Evolutionary conservation across 2,329 filamentous ascomycete species (phyloP), one percentile per base, ranked within the genome.

Genomic region (Nemania bipapillata): DNA sequence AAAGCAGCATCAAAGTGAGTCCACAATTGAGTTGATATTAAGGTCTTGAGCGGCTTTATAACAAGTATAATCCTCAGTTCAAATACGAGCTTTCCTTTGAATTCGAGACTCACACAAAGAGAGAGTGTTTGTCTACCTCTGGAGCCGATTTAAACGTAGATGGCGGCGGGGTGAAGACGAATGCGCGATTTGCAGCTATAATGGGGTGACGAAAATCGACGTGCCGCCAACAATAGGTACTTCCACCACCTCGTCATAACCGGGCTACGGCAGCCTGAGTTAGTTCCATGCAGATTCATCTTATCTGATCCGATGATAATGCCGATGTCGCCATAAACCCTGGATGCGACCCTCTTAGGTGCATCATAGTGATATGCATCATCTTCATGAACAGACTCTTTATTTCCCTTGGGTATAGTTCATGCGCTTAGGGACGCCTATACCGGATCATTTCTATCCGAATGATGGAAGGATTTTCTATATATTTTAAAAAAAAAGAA

Each of bases 301-400:
- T 86, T 84, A 86, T 86, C 83, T 80, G 83, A 86, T 86, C 83
- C 79, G 73, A 79, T 82, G 83, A 86, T 86, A 83, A 84, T 73
- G 75, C 82, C 82, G 81, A 83, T 80, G 79, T 82, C 80, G 82
- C 77, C 71, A 70, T 60, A 54, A 65, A 54, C 20, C 65, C 62
- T 63, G 58, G 68, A 70, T 71, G 26, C 47, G 47, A 69, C 71
- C 71, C 69, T 74, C 74, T 73, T 70, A 56, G 71, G 63, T 70
- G 70, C 64, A 70, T 56, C 65, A 55, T 61, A 52, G 45, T 66
- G 37, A 55, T 71, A 60, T 69, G 62, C 72, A 74, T 72, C 71
- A 62, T 70, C 66, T 53, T 58, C 30, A 70, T 53, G 26, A 53
- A 30, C 26, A 53, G 12, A 1, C 28, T 64, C 30, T 60, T 65